Evolutionary conservation across 192 early-diverging fungal species (phyloP), one percentile per base, ranked within the genome.

Genomic region (Umbelopsis vinacea): DNA sequence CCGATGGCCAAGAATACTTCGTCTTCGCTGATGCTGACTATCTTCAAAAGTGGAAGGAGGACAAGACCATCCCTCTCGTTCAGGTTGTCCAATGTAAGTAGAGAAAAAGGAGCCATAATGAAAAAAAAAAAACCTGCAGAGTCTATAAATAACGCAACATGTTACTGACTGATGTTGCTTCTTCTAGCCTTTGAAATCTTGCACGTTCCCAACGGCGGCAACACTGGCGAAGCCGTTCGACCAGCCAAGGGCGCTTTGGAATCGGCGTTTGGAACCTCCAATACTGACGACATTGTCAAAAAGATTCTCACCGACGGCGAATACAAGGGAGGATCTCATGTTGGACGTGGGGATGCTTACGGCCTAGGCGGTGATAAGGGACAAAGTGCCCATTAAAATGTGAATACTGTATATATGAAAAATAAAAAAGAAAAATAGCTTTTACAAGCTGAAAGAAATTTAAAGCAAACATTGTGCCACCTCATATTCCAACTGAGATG

Each of bases 121-220:
- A n/a, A n/a, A n/a, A n/a, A n/a, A n/a, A n/a, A n/a, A 29, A 29
- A 29, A 29, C 29, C 29, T 29, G 29, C 40, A 43, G 11, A 43
- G 40, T 6, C 40, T 43, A 43, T 43, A 43, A 7, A 43, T 43
- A 12, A 11, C 40, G 11, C 11, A 43, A 40, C 3, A 40, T 3
- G n/a, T n/a, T n/a, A n/a, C n/a, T 40, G 40, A 43, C 6, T 11
- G 11, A 43, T n/a, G n/a, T n/a, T n/a, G n/a, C n/a, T 43, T 14
- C 23, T 70, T 60, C 50, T 69, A 76, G 75, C 73, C 26, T 83
- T 75, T 66, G 73, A 83, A 33, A 40, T 83, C 9, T 80, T 74
- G 50, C 46, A 70, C 22, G 47, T 47, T 24, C 54, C 45, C 6
- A 67, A 40, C 45, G 81, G 81, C 5, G 71, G 81, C 35, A 73